A percentile compares a stretch with the other conserved stretches of the same genome.
phyloP scores from a whole-genome alignment of 768 basidiomycete species.

The Leccinum subtestaceum region DNA sequence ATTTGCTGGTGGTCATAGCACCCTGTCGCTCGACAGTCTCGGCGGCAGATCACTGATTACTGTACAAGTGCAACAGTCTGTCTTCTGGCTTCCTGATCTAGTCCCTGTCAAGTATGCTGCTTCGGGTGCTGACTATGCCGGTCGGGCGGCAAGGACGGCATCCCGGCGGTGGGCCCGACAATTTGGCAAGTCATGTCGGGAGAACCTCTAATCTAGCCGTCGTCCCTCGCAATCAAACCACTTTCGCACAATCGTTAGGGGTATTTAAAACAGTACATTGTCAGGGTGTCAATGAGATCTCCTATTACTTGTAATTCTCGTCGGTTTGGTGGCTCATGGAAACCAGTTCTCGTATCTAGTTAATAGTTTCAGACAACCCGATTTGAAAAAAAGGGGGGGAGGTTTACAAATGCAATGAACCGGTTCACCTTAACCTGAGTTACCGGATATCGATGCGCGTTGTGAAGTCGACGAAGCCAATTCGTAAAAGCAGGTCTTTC shows the following conservation, averaged over 20 bases:
- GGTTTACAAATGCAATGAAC: not conserved
- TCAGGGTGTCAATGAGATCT: not conserved
- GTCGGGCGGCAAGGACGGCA: not conserved
- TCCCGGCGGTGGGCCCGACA: not conserved
- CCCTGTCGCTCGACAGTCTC: not conserved
- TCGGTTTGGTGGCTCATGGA: constrained; percentile 12
- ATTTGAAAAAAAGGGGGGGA: constrained; percentile 3
- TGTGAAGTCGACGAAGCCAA: constrained; percentile 3
- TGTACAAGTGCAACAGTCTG: too few species aligned
- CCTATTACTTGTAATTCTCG: not conserved
- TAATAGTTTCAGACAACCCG: not conserved
- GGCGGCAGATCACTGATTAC: not conserved
- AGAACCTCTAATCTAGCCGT: not conserved
- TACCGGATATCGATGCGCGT: constrained; percentile 4
- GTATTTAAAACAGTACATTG: not conserved
- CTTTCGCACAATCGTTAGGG: not conserved
- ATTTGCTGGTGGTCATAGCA: not conserved
- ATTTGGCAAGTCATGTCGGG: not conserved
- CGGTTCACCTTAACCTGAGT: constrained; percentile 6
- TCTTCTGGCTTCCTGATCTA: not conserved
- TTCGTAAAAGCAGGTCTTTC: constrained; percentile 1
- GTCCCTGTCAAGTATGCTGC: not conserved
- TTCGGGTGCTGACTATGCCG: not conserved
- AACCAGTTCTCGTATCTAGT: constrained; percentile 11
- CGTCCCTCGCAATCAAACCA: constrained; percentile 10